Base-by-base conservation (phyloP, 1,139 yeast species). In the Hanseniaspora sp. region DNA sequence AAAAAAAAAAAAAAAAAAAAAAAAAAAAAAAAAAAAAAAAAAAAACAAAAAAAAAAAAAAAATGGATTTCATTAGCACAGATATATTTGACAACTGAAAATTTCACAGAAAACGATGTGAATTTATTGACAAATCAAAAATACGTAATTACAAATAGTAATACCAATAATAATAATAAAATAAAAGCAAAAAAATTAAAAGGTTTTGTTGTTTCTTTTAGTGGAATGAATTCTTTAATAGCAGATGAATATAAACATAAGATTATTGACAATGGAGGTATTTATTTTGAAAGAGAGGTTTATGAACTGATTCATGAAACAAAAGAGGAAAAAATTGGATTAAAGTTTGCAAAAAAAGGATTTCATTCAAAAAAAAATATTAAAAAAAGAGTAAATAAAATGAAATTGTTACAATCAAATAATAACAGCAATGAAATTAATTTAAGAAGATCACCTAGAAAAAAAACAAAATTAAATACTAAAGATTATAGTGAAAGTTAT, bases 151-250 rank as follows among this genome's bases (percentile, higher is more conserved):
- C 8, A 7, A 13, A 13, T 37, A 37, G 7, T 9, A 37, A 7
- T 15, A n/a, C 1, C 3, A n/a, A 7, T 15, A 37, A 37, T 5
- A 15, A 37, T 23, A 23, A 23, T 23, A 23, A 4, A 23, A 28
- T 28, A 5, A 23, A 13, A 29, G 23, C 11, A 29, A 41, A 9
- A 41, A 41, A 12, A 6, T 39, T 43, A 1, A 28, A 37, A 12
- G 28, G 35, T 2, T 49, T 43, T 30, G 17, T 49, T 7, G 30
- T 49, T 17, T 41, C 45, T 15, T 43, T 49, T 17, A 49, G 53
- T 38, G 53, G 45, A 5, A 17, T 39, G 12, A 7, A 6, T 18
- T 7, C 11, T 11, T 8, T 9, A 11, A 2, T 7, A 18, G 15
- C 15, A 12, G 23, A 42, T 12, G 39, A 30, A 6, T 51, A 37